Percentiles rank a stretch among this genome's conserved stretches.
These are phyloP conservation scores for Arachis stenosperma DNA, from an alignment of 306 rosid species.

Conservation along the genomic window DNA sequence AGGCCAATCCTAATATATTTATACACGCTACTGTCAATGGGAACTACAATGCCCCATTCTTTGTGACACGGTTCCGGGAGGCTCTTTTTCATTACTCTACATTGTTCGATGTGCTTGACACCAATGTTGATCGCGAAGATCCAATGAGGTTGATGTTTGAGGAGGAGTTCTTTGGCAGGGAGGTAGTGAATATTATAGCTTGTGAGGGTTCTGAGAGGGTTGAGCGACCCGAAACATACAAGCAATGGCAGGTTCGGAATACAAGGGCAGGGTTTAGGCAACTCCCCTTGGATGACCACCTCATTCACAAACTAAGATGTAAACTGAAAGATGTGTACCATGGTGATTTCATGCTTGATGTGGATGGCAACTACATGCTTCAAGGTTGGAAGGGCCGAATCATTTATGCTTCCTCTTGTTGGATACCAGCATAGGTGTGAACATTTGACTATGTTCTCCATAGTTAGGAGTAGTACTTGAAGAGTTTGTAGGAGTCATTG, in stretches of 20 bases:
- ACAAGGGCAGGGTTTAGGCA: conserved; percentile 61
- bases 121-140: conserved; percentile 48
- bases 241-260: conserved; percentile 67
- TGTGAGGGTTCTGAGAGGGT: conserved; percentile 72
- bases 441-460: neutral
- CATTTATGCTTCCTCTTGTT: conserved; percentile 55
- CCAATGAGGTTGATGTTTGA: conserved; percentile 60
- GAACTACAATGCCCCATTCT: conserved; percentile 65
- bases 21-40: conserved; percentile 52
- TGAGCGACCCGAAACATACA: conserved; percentile 68
- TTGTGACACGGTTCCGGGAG: conserved; percentile 69
- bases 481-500: conserved; percentile 12
- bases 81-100: conserved; percentile 68
- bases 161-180: conserved; percentile 58
- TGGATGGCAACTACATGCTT: conserved; percentile 69
- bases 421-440: conserved; percentile 52
- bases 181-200: conserved; percentile 57
- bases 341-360: conserved; percentile 58
- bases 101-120: conserved; percentile 61
- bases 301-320: conserved; percentile 47
- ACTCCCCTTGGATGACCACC: conserved; percentile 51
- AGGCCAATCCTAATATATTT: conserved; percentile 53
- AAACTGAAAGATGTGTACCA: conserved; percentile 47
- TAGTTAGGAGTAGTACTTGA: conserved; percentile 16
- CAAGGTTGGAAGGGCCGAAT: conserved; percentile 84